Evolutionary conservation across 1,139 yeast genomes (phyloP).

Genomic region (Diutina ranongensis): DNA sequence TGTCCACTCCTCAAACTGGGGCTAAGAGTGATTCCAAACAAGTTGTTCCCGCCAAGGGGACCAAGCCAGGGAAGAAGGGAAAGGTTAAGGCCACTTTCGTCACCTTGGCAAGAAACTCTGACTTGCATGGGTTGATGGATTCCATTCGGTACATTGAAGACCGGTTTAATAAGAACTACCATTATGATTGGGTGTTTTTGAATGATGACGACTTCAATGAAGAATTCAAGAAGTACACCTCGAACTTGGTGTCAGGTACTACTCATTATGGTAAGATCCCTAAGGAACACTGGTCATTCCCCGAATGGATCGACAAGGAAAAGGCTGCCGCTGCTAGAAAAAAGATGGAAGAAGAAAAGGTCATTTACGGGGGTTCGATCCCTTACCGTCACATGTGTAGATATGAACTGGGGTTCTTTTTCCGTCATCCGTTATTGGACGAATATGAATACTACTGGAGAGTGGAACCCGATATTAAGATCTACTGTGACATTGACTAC

Average conservation of each 20-base stretch:
- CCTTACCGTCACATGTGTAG: slow-evolving; percentile 6
- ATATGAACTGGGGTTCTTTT: slow-evolving; percentile 7
- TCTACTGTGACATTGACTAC: slow-evolving; percentile 7
- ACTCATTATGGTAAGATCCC: slow-evolving; percentile 5
- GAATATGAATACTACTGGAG: slow-evolving; percentile 7
- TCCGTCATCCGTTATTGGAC: slow-evolving; percentile 7
- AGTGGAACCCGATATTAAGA: slow-evolving; percentile 6
- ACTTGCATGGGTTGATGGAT: slow-evolving; percentile 5
- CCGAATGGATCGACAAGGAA: slow-evolving; percentile 6
- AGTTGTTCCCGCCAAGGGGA: neutral
- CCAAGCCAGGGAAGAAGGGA: slow-evolving; percentile 4
- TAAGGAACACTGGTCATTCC: slow-evolving; percentile 5
- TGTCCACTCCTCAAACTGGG: neutral
- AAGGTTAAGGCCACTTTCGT: slow-evolving; percentile 6
- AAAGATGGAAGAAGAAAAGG: slow-evolving; percentile 5
- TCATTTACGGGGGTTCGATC: slow-evolving; percentile 6
- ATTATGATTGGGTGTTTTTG: slow-evolving; percentile 5
- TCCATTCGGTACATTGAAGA: slow-evolving; percentile 10
- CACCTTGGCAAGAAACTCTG: slow-evolving; percentile 2
- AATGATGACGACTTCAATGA: slow-evolving; percentile 4
- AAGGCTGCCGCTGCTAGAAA: slow-evolving; percentile 2
- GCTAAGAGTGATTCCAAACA: neutral
- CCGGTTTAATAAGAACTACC: slow-evolving; percentile 2
- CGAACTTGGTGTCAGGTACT: neutral
- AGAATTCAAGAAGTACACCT: slow-evolving; percentile 2